Evolutionary conservation across 495 filamentous ascomycete species (phyloP), one percentile per base, ranked within the genome.

Genomic region (Hypoxylon subgilvum): DNA sequence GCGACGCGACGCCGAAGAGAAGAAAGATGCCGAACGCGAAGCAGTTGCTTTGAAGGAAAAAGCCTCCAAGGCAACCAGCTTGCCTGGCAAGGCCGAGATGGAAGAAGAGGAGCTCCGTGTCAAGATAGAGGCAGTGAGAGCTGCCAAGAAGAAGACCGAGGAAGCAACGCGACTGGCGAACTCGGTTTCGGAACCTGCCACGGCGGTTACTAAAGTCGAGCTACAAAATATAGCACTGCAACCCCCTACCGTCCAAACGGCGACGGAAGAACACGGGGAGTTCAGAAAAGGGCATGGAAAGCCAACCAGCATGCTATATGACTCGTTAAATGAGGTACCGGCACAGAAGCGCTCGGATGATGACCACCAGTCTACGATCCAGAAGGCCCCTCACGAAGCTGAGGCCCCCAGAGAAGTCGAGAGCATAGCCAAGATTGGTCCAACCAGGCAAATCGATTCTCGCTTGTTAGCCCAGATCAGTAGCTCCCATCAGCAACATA

Each of bases 111-210:
- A 77, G 34, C 73, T 65, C 10, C 75, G 74, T 17, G 72, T 76
- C 16, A 75, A 74, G 52, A 70, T 73, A 30, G 75, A 85, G 59
- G 86, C 80, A 16, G 83, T 84, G 72, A 85, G 87, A 65, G 74
- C 73, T 9, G 84, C 79, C 14, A 84, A 82, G 58, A 83, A 82
- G 54, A 75, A 87, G 70, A 76, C 75, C 2, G 80, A 86, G 53
- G 82, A 85, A 52, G 83, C 81, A 14, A 43, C 66, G 6, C 69
- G 73, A 30, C 2, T 40, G 25, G 61, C 51, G 8, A 71, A 61
- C n/a, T n/a, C n/a, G n/a, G n/a, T n/a, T n/a, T n/a, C n/a, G n/a
- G n/a, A n/a, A 22, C 19, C 8, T 7, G n/a, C 36, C 7, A 12
- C 34, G 17, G 6, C 18, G 18, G n/a, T 31, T 25, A 7, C 14